Base-by-base conservation (phyloP, 768 basidiomycete genomes). In the Candolleomyces efflorescens region DNA sequence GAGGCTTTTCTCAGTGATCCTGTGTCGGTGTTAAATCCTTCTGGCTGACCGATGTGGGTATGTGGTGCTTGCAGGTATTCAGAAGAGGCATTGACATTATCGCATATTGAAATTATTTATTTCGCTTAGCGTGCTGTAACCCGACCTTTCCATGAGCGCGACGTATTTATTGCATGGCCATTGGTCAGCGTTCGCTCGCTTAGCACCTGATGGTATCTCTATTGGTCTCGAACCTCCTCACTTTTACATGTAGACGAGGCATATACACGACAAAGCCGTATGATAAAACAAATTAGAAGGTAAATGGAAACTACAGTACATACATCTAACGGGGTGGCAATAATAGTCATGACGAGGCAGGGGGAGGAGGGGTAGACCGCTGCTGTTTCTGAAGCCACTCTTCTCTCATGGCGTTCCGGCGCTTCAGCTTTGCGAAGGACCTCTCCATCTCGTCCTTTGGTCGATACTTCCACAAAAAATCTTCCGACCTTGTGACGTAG, bases 401-500 rank as follows among this genome's bases (percentile, higher is more conserved):
- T 46, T 63, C 64, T 53, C 78, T 68, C 45, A 72, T 53, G 47
- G 23, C 62, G 56, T 70, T 73, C 60, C 75, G 68, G 24, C 61
- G 64, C 52, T 67, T 63, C 36, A 79, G 66, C 38, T 64, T 66
- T 47, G 61, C 62, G 1, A 68, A 57, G 15, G 68, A 66, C 15
- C 66, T 69, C 49, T 73, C 73, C 26, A 68, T 68, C 61, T 84
- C 82, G 1, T 73, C 75, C 23, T 70, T 67, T 0, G 69, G 68
- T 22, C 75, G 70, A 13, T 75, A 65, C 55, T 79, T 80, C 75
- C 79, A 82, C 55, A 88, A 70, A 57, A 80, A 78, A 60, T 89
- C 89, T 62, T 87, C 89, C 46, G 85, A 85, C 23, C 75, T 67
- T 2, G 89, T 75, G 5, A 89, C 89, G 67, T 85, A 93, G 76